These are phyloP conservation scores for Truncatella angustata DNA, from an alignment of 2,329 filamentous ascomycete genomes.

Conservation along the genomic window DNA sequence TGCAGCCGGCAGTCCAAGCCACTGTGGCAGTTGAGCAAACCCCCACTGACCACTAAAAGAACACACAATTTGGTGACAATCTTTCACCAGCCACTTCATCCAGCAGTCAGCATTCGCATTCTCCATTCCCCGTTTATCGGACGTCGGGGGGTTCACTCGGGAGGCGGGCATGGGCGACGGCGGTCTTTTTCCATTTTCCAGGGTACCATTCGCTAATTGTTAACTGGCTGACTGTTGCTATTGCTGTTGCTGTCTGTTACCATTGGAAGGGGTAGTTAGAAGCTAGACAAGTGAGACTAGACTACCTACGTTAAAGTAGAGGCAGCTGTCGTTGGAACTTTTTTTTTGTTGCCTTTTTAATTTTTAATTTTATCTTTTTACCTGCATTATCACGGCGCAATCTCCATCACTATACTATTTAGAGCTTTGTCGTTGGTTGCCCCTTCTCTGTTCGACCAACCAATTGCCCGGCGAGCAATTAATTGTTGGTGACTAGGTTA, in stretches of 20 bases:
- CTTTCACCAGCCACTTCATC: constrained; percentile 1
- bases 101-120: background rate
- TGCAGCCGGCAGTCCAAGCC: too few relatives aligned
- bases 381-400: constrained; percentile 1
- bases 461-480: background rate
- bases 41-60: constrained; percentile 2
- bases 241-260: too few relatives aligned
- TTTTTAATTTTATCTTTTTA: too few relatives aligned
- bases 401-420: background rate
- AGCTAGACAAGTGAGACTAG: too few relatives aligned
- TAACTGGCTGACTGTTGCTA: too few relatives aligned
- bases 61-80: background rate
- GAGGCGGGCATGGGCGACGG: too few relatives aligned
- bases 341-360: too few relatives aligned
- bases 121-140: background rate
- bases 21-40: background rate
- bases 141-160: too few relatives aligned
- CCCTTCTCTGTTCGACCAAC: background rate
- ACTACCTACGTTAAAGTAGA: too few relatives aligned
- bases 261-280: too few relatives aligned
- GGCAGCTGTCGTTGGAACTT: constrained; percentile 9
- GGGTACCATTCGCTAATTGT: too few relatives aligned
- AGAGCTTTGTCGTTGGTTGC: background rate
- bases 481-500: constrained; percentile 2
- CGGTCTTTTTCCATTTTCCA: too few relatives aligned